These are phyloP conservation scores for Aspergillus phoenicis DNA, from an alignment of 2,329 filamentous ascomycete species.

Conservation along the genomic window DNA sequence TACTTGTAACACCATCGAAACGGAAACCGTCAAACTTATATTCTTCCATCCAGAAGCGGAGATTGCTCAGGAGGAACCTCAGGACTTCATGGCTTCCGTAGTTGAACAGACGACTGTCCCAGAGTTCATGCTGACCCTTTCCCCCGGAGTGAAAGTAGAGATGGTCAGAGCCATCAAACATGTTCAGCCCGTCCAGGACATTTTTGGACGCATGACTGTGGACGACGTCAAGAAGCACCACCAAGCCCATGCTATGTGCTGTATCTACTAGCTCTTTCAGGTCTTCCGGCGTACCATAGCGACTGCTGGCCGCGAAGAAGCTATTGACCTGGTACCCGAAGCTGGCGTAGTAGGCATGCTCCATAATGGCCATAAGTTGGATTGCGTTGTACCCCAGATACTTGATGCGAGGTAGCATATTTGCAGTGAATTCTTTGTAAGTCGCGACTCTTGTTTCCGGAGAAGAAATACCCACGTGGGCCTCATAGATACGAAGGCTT, in stretches of 20 bases:
- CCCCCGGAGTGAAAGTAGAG: conserved; percentile 90
- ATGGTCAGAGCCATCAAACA: conserved; percentile 93
- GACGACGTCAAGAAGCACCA: conserved; percentile 90
- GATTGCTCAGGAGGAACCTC: conserved; percentile 91
- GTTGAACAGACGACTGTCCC: conserved; percentile 97
- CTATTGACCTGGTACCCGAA: conserved; percentile 99
- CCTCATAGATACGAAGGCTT: conserved; percentile 93
- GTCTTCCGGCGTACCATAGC: conserved; percentile 91
- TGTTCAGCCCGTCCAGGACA: conserved; percentile 88
- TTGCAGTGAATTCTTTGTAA: conserved; percentile 95
- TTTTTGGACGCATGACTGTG: conserved; percentile 99
- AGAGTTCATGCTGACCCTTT: conserved; percentile 85
- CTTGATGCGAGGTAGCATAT: conserved; percentile 89
- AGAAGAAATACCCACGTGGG: conserved; percentile 96
- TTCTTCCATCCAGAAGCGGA: conserved; percentile 99
- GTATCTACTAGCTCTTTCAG: conserved; percentile 96
- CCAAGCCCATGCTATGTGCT: conserved; percentile 86
- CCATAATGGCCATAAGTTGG: conserved; percentile 98
- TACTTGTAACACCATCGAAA: conserved; percentile 97
- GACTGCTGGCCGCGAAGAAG: conserved; percentile 96
- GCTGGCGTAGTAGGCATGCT: conserved; percentile 98
- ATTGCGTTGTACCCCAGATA: conserved; percentile 94
- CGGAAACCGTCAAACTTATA: conserved; percentile 96
- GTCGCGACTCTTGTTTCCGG: conserved; percentile 85
- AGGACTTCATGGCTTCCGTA: conserved; percentile 93